Conservation (phyloP, 768 basidiomycete genomes). For the Lactarius hengduanensis region DNA sequence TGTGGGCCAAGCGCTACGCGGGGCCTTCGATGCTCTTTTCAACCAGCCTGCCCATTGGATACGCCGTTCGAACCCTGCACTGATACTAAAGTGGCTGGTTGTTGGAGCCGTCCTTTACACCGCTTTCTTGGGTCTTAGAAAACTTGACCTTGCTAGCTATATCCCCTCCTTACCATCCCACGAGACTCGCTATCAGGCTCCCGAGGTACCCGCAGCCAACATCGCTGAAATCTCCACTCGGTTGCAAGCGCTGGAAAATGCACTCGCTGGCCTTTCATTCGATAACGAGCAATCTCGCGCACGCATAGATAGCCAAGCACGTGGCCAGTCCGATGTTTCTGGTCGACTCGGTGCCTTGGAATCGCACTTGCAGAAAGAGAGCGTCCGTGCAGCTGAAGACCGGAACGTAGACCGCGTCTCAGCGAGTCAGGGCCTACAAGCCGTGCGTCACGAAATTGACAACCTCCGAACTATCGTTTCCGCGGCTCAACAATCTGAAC, state of each 20-base stretch:
- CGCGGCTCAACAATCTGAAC: constrained; percentile 37
- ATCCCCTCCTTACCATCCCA: constrained; percentile 34
- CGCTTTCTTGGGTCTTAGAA: constrained; percentile 46
- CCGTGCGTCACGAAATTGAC: constrained; percentile 28
- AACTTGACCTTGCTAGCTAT: constrained; percentile 28
- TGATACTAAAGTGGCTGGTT: constrained; percentile 44
- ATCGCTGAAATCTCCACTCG: constrained; percentile 63
- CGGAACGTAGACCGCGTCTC: constrained; percentile 45
- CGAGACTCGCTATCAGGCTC: constrained; percentile 46
- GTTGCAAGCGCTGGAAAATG: constrained; percentile 60
- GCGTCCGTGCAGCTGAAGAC: constrained; percentile 48
- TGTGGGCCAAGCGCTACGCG: constrained; percentile 45
- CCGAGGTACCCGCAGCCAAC: constrained; percentile 60
- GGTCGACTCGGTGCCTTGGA: constrained; percentile 59
- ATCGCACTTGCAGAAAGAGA: constrained; percentile 49
- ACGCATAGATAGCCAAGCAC: constrained; percentile 53
- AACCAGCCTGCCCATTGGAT: constrained; percentile 48
- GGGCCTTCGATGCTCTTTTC: constrained; percentile 47
- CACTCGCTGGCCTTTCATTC: constrained; percentile 55
- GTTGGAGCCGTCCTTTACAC: constrained; percentile 46
- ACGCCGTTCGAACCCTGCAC: constrained; percentile 35
- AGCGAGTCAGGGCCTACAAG: constrained; percentile 34
- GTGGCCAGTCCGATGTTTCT: constrained; percentile 50
- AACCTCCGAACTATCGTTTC: constrained; percentile 21
- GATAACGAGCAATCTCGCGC: constrained; percentile 52